Evolutionary conservation across 257 asterid genomes (phyloP).

Genomic region (Knoxia roxburghii): DNA sequence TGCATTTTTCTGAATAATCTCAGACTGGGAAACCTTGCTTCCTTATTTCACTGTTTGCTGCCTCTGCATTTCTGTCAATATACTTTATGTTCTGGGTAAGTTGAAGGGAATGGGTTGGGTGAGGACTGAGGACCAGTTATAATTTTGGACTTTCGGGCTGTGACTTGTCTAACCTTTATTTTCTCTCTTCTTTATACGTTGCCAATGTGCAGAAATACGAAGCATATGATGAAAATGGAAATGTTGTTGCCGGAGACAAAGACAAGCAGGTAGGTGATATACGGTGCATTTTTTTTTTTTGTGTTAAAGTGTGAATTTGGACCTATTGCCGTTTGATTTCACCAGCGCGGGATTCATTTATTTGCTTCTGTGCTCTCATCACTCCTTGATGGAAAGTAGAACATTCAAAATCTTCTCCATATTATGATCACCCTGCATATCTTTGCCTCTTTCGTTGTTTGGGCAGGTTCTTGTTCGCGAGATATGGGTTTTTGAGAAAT

Average conservation of each 20-base stretch:
- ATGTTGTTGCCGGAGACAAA: conserved; percentile 78
- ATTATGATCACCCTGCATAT: background rate
- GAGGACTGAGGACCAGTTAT: no score
- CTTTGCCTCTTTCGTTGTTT: conserved; percentile 12
- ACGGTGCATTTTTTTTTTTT: background rate
- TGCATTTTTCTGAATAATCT: background rate
- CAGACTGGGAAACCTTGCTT: background rate
- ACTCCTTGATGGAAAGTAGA: background rate
- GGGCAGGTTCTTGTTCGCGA: conserved; percentile 82
- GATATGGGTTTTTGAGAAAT: conserved; percentile 93
- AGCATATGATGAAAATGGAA: conserved; percentile 72
- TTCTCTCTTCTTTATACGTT: background rate
- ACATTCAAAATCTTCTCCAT: background rate
- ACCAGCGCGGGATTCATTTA: background rate
- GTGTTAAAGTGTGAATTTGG: background rate
- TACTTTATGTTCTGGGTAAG: background rate
- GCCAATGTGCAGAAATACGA: conserved; percentile 64
- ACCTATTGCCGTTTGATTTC: conserved; percentile 1
- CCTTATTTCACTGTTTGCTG: background rate
- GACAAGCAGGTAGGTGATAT: conserved; percentile 64
- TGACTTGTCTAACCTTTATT: background rate
- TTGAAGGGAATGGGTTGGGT: background rate
- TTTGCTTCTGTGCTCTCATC: background rate
- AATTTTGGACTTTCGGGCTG: background rate
- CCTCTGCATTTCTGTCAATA: background rate